Conservation (phyloP, 2,329 filamentous ascomycete species). For the Fusarium verticillioides region DNA sequence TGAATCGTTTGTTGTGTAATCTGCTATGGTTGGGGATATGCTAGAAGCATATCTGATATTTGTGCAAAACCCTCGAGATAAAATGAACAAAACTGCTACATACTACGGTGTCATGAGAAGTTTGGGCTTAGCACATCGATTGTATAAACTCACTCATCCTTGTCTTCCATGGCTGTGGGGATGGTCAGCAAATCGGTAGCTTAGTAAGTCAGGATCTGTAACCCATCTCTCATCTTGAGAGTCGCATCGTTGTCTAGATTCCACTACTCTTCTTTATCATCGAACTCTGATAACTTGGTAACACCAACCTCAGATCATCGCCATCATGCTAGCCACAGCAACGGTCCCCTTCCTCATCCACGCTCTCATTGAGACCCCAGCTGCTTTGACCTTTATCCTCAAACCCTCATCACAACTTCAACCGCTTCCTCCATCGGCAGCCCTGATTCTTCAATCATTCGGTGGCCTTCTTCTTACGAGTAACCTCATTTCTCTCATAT, state of each 20-base stretch:
- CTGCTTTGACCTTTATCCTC: conserved; percentile 59
- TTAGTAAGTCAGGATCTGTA: conserved; percentile 10
- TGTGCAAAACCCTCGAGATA: not conserved
- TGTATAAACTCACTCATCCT: not conserved
- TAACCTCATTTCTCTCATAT: conserved; percentile 55
- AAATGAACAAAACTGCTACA: not conserved
- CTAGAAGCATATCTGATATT: not conserved
- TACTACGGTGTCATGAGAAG: not conserved
- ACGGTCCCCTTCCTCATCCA: conserved; percentile 53
- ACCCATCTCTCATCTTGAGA: not conserved
- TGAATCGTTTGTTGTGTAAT: not conserved
- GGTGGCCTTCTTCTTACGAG: conserved; percentile 60
- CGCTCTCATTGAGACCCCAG: conserved; percentile 53
- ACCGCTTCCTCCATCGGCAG: conserved; percentile 52
- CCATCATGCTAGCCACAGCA: conserved; percentile 3
- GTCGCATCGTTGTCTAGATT: not conserved
- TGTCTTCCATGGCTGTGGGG: not conserved
- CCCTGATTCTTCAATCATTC: conserved; percentile 58
- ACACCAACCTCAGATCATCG: not conserved
- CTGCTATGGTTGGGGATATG: not conserved
- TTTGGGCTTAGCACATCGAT: not conserved
- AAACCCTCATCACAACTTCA: conserved; percentile 56
- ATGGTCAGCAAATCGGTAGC: not conserved
- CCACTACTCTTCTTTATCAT: not conserved
- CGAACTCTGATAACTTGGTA: not conserved